Evolutionary conservation across 495 filamentous ascomycete genomes (phyloP).

Genomic region (Annulohypoxylon moriforme): DNA sequence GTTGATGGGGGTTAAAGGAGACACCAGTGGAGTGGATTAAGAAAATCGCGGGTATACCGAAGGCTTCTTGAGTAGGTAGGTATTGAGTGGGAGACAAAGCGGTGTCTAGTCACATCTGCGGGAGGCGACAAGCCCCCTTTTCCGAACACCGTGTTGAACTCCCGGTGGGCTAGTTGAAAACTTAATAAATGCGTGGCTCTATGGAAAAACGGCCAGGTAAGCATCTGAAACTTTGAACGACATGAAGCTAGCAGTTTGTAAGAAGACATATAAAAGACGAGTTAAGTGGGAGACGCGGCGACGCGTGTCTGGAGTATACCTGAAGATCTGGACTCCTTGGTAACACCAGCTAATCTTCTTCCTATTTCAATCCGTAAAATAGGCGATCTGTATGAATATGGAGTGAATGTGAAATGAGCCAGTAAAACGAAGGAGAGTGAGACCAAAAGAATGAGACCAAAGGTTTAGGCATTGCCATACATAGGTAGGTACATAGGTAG

Average conservation of each 20-base stretch:
- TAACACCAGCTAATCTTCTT: slow-evolving; percentile 20
- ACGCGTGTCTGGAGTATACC: slow-evolving; percentile 27
- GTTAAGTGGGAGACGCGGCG: slow-evolving; percentile 33
- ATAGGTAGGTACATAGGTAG: neutral
- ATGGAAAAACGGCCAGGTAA: slow-evolving; percentile 15
- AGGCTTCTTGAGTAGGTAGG: slow-evolving; percentile 13
- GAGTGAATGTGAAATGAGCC: slow-evolving; percentile 10
- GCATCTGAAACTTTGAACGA: slow-evolving; percentile 16
- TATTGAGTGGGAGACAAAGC: slow-evolving; percentile 21
- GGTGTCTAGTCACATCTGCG: slow-evolving; percentile 4
- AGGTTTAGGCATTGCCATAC: slow-evolving; percentile 27
- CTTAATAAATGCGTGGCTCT: slow-evolving; percentile 10
- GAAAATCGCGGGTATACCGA: slow-evolving; percentile 25
- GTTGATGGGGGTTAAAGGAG: slow-evolving; percentile 19
- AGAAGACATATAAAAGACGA: slow-evolving; percentile 21
- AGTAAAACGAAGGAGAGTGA: slow-evolving; percentile 22
- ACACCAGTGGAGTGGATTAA: slow-evolving; percentile 37
- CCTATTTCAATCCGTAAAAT: neutral
- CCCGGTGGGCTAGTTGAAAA: slow-evolving; percentile 27
- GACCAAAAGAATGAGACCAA: neutral
- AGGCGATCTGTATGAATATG: slow-evolving; percentile 20
- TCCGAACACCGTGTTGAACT: slow-evolving; percentile 10
- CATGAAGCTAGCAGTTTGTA: slow-evolving; percentile 14
- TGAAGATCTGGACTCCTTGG: slow-evolving; percentile 6
- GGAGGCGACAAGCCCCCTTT: slow-evolving; percentile 22